Base-by-base conservation (phyloP, 2,329 filamentous ascomycete genomes). In the Alternaria longipes region DNA sequence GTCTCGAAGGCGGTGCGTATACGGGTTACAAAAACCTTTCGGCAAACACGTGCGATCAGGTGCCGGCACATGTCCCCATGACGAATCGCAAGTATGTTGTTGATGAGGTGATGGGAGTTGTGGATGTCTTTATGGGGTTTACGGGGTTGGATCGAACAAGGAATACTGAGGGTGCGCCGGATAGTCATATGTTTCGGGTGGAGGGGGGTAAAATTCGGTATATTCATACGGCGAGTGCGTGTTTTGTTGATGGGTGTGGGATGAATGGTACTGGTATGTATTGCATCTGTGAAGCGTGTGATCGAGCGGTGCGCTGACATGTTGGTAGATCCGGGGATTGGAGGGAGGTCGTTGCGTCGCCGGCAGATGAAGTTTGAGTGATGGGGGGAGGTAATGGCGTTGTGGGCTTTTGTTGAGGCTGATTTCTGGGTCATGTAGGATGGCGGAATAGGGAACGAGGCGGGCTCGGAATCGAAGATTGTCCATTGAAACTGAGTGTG, bases 111-210 rank as follows among this genome's bases (percentile, higher is more conserved):
- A 56, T 57, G 44, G 71, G 71, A 6, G 62, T 66, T 18, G 70
- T 73, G 30, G 65, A 70, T 40, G 64, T 74, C 4, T 70, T 72
- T 16, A 54, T 70, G 36, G 70, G 69, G 2, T 73, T 73, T 42
- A 68, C 64, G 2, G 71, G 69, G 2, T 45, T 74, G 12, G 69
- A 73, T 58, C 55, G 70, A 9, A 72, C 67, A n/a, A 54, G 70
- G 38, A 67, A 65, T 11, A 38, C 66, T 1, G 62, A 52, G 14
- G 65, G 64, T 9, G 62, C 66, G 56, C 70, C 72, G 26, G 70
- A 73, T 66, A 70, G 66, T 47, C 69, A 74, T 58, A 38, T 71
- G 51, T 71, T 73, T 41, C 66, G 70, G 30, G 59, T 72, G 0
- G 72, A 74, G 36, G 56, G 56, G 4, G 65, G 66, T 2, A 68